Evolutionary conservation across 2,329 filamentous ascomycete genomes (phyloP).

Genomic region (Emergomyces africanus): DNA sequence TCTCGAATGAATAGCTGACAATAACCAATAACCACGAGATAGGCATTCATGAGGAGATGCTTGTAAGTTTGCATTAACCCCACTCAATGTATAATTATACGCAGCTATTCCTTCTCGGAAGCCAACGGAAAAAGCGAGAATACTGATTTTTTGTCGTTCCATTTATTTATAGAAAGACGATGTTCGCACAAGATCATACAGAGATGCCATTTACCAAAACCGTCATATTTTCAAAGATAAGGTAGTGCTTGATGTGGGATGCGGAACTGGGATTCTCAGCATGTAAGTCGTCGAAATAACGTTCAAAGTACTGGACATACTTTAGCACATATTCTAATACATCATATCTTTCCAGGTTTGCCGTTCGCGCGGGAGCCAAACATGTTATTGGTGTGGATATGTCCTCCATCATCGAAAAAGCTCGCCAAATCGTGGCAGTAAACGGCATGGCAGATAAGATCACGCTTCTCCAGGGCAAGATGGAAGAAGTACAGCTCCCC

Average conservation of each 20-base stretch:
- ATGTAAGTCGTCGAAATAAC: neutral
- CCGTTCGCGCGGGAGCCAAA: conserved; percentile 88
- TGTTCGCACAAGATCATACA: conserved; percentile 90
- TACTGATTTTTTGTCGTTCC: neutral
- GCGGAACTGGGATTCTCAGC: conserved; percentile 68
- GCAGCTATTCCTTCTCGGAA: conserved; percentile 9
- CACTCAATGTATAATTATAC: conserved; percentile 6
- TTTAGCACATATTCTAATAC: conserved; percentile 10
- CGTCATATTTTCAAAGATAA: conserved; percentile 86
- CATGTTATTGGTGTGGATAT: conserved; percentile 99
- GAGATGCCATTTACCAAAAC: conserved; percentile 96
- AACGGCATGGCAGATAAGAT: conserved; percentile 96
- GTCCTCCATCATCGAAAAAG: conserved; percentile 99
- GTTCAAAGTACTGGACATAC: neutral
- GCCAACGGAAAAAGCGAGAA: no score
- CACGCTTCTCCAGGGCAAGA: conserved; percentile 96
- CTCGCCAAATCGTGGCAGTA: conserved; percentile 78
- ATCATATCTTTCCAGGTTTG: conserved; percentile 55
- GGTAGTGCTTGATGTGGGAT: conserved; percentile 92
- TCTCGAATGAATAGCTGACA: conserved; percentile 10
- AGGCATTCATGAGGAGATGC: conserved; percentile 97
- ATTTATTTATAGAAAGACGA: conserved; percentile 69
- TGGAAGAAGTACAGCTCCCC: conserved; percentile 93
- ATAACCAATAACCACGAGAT: conserved; percentile 19
- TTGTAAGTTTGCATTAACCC: conserved; percentile 50